Percentiles rank a stretch among this genome's conserved stretches.
Evolutionary conservation across 139 green algal genomes (phyloP).

Genomic region (Picochlorum sp.): DNA sequence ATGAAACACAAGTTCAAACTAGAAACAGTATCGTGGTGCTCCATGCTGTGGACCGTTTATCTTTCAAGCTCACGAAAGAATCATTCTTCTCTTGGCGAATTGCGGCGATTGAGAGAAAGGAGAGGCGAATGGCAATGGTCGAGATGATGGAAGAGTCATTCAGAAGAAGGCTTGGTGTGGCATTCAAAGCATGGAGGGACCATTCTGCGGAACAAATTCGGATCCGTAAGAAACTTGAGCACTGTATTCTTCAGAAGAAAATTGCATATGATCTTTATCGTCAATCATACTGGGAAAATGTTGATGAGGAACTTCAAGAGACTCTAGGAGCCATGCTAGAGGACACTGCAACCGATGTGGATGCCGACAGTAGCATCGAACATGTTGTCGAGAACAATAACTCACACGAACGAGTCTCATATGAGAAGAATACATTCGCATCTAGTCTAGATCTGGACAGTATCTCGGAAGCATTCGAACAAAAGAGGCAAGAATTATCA

Average conservation of each 20-base stretch:
- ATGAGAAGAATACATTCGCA: no score
- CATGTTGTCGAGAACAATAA: no score
- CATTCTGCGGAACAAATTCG: slow-evolving; percentile 11
- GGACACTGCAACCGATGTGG: slow-evolving; percentile 10
- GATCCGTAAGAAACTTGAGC: slow-evolving; percentile 16
- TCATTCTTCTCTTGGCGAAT: slow-evolving; percentile 19
- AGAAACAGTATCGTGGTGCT: slow-evolving; percentile 3
- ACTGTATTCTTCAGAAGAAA: slow-evolving; percentile 53
- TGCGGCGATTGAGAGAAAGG: slow-evolving; percentile 12
- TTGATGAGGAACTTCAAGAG: slow-evolving; percentile 55
- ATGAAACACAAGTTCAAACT: slow-evolving; percentile 6
- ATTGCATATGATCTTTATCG: slow-evolving; percentile 56
- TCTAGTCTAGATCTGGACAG: not conserved
- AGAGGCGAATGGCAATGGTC: slow-evolving; percentile 16
- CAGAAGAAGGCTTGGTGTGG: slow-evolving; percentile 8
- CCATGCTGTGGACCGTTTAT: slow-evolving; percentile 16
- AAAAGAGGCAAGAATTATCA: not conserved
- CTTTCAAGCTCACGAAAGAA: not conserved
- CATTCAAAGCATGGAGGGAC: slow-evolving; percentile 28
- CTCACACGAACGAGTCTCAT: no score
- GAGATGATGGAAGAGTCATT: slow-evolving; percentile 23
- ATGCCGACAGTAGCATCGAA: no score
- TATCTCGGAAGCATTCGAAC: not conserved
- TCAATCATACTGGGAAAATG: slow-evolving; percentile 64
- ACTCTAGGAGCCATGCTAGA: slow-evolving; percentile 42